A percentile compares a stretch with the other conserved stretches of the same genome.
Evolutionary conservation across 139 green algal species (phyloP).

Genomic region (Pleodorina starrii): DNA sequence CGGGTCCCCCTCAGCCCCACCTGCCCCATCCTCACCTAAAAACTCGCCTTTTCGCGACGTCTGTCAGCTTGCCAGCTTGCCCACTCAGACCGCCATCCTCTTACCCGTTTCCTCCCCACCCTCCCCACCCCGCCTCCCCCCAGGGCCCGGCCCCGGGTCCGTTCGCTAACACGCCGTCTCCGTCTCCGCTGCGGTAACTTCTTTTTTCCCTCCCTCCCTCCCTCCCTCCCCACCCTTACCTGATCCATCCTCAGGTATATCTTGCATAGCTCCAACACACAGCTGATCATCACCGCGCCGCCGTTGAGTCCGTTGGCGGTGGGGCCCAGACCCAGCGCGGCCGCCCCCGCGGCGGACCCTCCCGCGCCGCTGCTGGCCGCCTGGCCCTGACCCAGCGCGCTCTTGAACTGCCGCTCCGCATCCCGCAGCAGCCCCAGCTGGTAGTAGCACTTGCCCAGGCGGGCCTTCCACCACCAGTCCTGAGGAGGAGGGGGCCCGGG

Average conservation of each 20-base stretch:
- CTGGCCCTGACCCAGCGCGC: slow-evolving; percentile 62
- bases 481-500: neutral
- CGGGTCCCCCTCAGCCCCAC: too few species aligned
- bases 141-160: too few species aligned
- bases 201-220: too few species aligned
- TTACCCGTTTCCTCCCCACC: too few species aligned
- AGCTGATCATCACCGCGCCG: slow-evolving; percentile 63
- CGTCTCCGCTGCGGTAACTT: too few species aligned
- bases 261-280: slow-evolving; percentile 81
- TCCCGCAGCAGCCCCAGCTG: slow-evolving; percentile 86
- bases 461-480: slow-evolving; percentile 92
- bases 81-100: too few species aligned
- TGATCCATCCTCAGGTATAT: slow-evolving; percentile 85
- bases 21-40: too few species aligned
- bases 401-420: slow-evolving; percentile 82
- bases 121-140: too few species aligned
- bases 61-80: too few species aligned
- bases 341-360: too few species aligned
- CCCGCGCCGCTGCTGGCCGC: neutral
- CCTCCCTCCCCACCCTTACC: slow-evolving; percentile 3
- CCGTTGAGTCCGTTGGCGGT: slow-evolving; percentile 43
- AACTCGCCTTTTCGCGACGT: too few species aligned
- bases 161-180: too few species aligned
- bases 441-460: slow-evolving; percentile 88
- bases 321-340: neutral